Evolutionary conservation across 1,284 basidiomycete species (phyloP), one percentile per base, ranked within the genome.

Genomic region (Golubevia pallescens): DNA sequence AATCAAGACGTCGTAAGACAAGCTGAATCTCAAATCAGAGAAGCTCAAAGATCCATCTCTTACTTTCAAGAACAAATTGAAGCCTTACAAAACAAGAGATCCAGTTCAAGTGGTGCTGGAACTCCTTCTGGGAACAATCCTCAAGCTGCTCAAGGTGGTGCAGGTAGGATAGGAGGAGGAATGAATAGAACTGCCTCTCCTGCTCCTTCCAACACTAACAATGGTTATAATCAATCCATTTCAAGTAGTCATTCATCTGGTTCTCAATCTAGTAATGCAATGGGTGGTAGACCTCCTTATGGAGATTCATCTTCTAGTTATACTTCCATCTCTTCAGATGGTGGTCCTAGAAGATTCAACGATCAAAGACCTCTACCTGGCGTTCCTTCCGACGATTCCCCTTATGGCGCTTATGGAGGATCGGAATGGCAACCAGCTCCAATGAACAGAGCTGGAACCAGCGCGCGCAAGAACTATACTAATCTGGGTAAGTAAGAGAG

Each of bases 1-100:
- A 84, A 84, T 60, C 81, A 71, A 23, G 81, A 84, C 57, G 81
- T 83, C 61, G 81, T 81, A 28, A 69, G 79, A 6, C 76, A 80
- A 58, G 81, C 81, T 10, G 81, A 84, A 54, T 73, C 81, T 2
- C 77, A 81, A 61, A 84, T 84, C 54, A 75, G 79, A n/a, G 75
- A 83, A 57, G 80, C 81, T 3, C 80, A 83, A 66, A 70, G 73
- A 14, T 82, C 80, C 65, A 83, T 84, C 58, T 80, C 80, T 38
- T 84, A 80, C 54, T 72, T 84, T n/a, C 74, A 84, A 65, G 77
- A 81, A 51, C 77, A 72, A 28, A 76, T 84, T 24, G 67, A 77
- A 59, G 70, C 71, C 20, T 67, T 83, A 54, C 78, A 81, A 60
- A 66, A 67, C 13, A 71, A 80, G 32, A 60, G 70, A 20, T 67